These are phyloP conservation scores for Anisodus tanguticus DNA, from an alignment of 257 asterid genomes.

Conservation along the genomic window DNA sequence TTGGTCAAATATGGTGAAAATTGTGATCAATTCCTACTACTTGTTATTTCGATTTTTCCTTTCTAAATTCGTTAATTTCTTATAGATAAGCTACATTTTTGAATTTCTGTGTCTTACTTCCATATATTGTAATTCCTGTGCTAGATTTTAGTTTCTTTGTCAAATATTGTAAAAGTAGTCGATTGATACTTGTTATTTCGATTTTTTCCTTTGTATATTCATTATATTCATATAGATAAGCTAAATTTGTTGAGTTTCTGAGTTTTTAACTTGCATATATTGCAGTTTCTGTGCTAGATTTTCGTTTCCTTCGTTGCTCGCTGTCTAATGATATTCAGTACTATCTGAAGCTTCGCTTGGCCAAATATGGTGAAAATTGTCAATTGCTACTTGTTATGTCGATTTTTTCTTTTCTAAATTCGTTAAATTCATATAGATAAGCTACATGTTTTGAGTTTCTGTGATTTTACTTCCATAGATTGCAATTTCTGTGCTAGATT, in stretches of 20 bases:
- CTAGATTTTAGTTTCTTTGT: not conserved
- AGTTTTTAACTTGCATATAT: not conserved
- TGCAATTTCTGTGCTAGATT: not conserved
- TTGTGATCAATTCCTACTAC: not conserved
- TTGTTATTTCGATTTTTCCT: not conserved
- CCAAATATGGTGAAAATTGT: conserved; percentile 13
- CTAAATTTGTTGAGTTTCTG: not conserved
- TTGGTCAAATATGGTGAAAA: conserved; percentile 84
- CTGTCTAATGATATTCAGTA: not conserved
- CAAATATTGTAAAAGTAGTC: not conserved
- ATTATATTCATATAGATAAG: not conserved
- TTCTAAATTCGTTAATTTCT: not conserved
- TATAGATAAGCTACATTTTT: not conserved
- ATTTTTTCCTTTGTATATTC: not conserved
- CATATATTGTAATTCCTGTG: not conserved
- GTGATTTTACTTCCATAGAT: not conserved
- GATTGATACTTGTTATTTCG: too few relatives aligned
- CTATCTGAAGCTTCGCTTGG: not conserved
- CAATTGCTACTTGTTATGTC: not conserved
- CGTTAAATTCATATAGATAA: not conserved
- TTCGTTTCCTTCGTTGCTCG: not conserved
- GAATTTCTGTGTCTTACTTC: not conserved
- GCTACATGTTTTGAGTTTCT: not conserved
- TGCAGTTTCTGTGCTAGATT: not conserved
- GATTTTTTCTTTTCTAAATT: not conserved